These are phyloP conservation scores for Coniosporium apollinis DNA, from an alignment of 495 filamentous ascomycete species.

Conservation along the genomic window DNA sequence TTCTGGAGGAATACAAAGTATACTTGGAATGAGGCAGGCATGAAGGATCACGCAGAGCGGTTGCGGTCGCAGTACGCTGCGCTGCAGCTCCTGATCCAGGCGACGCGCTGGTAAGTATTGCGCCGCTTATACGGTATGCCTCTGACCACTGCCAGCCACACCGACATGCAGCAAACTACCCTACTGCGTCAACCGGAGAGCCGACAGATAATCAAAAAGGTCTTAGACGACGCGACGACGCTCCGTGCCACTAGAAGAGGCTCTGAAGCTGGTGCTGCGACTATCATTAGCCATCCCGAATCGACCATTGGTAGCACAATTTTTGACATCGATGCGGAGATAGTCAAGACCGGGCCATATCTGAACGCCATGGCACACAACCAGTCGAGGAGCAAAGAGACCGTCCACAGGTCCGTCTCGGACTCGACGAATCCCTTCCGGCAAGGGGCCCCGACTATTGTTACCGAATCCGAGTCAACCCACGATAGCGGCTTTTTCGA, in stretches of 20 bases:
- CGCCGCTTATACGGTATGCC: no score
- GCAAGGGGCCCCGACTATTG: constrained; percentile 14
- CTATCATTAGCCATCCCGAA: constrained; percentile 20
- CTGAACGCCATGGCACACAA: constrained; percentile 1
- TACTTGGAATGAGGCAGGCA: constrained; percentile 29
- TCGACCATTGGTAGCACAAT: constrained; percentile 18
- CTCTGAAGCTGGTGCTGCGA: constrained; percentile 18
- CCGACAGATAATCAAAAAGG: constrained; percentile 25
- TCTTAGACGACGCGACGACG: constrained; percentile 26
- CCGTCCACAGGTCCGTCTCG: neutral
- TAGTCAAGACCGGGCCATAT: constrained; percentile 8
- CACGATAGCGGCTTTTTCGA: constrained; percentile 22
- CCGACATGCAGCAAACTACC: constrained; percentile 23
- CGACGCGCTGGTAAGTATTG: constrained; percentile 29
- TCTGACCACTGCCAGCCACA: neutral
- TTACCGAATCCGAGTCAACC: constrained; percentile 14
- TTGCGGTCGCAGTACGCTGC: constrained; percentile 27
- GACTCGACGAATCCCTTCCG: constrained; percentile 3
- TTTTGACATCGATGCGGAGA: constrained; percentile 22
- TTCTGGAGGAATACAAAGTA: constrained; percentile 18
- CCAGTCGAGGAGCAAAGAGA: neutral
- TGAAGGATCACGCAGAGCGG: constrained; percentile 26
- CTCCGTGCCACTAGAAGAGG: constrained; percentile 20
- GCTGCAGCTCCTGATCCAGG: constrained; percentile 29
- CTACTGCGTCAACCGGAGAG: constrained; percentile 23